Percentiles rank a stretch among this genome's conserved stretches.
Evolutionary conservation across 495 filamentous ascomycete species (phyloP).

Genomic region (Pseudoneurospora amorphoporcata): DNA sequence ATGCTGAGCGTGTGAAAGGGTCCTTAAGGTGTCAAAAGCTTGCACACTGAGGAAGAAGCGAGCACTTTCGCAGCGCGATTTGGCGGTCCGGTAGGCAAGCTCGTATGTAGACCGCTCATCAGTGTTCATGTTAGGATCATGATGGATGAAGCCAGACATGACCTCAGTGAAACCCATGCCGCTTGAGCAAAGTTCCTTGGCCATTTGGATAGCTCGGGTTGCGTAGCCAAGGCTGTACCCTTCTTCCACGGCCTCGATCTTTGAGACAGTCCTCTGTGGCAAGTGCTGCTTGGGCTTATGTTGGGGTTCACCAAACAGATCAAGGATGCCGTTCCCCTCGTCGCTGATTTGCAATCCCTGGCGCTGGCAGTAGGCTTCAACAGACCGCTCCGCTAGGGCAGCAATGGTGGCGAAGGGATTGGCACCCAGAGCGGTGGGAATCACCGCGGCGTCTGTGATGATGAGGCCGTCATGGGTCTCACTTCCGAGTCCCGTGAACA

Average conservation of each 20-base stretch:
- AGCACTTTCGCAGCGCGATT: constrained; percentile 42
- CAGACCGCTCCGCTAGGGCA: constrained; percentile 53
- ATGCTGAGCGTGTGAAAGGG: constrained; percentile 38
- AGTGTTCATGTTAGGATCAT: constrained; percentile 35
- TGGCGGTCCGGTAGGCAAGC: constrained; percentile 42
- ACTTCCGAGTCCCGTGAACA: constrained; percentile 43
- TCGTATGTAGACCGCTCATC: constrained; percentile 42
- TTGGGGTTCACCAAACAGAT: constrained; percentile 35
- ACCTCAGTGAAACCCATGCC: constrained; percentile 53
- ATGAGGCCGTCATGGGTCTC: constrained; percentile 48
- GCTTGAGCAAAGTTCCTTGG: constrained; percentile 30
- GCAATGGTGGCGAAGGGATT: constrained; percentile 65
- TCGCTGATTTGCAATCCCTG: constrained; percentile 37
- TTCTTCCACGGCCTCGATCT: constrained; percentile 15
- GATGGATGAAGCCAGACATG: constrained; percentile 52
- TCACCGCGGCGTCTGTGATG: constrained; percentile 51
- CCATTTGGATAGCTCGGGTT: constrained; percentile 29
- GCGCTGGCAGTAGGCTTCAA: constrained; percentile 37
- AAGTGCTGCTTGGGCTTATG: constrained; percentile 8
- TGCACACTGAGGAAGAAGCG: constrained; percentile 52
- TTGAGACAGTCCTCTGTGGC: constrained; percentile 3
- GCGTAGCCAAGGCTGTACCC: constrained; percentile 26
- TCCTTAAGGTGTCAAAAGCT: constrained; percentile 36
- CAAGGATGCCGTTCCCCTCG: constrained; percentile 40
- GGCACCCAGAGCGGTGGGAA: constrained; percentile 54